Evolutionary conservation across 176 grass and related monocot genomes (phyloP), one percentile per base, ranked within the genome.

Genomic region (Rhipidocladum racemiflorum): DNA sequence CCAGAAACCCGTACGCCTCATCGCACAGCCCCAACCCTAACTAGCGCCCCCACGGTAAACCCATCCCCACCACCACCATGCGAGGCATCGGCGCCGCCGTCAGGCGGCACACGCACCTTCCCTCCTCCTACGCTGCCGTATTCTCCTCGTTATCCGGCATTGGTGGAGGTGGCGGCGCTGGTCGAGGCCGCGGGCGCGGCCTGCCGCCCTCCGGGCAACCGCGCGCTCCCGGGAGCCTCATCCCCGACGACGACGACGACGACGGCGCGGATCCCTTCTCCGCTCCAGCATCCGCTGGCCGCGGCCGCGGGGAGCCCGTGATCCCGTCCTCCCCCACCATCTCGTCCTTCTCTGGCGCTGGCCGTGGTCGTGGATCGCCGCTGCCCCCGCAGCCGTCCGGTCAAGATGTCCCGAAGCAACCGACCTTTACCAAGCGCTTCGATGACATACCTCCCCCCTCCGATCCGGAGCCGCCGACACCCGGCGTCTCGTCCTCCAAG

Each of bases 141-240:
- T 76, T 81, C 28, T 91, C 87, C 63, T 94, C 86, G 80, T 86
- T 66, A 50, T 88, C 89, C 75, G 84, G 88, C 36, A 68, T 49
- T 17, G 79, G 88, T 4, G 88, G 88, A 6, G 55, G 50, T 42
- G 88, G 88, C 6, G 88, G 88, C 9, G 55, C 61, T 42, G 88
- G 88, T 1, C 57, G 75, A 28, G 88, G 90, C 5, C 81, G 87
- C 5, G 91, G 91, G 0, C 68, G 88, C 32, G 91, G 86, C 5
- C 55, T 78, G 35, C 77, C 84, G n/a, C 70, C 57, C 46, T 59
- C 84, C 8, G 43, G 57, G 53, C 65, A 61, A 59, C 32, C 81
- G 28, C 77, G 44, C 60, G 51, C 80, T 61, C 85, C 67, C 18
- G 81, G 91, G 2, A 57, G 80, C 20, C 83, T 83, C 70, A 34